Conservation (phyloP, 2,329 filamentous ascomycete species). For the Fusarium sp. region DNA sequence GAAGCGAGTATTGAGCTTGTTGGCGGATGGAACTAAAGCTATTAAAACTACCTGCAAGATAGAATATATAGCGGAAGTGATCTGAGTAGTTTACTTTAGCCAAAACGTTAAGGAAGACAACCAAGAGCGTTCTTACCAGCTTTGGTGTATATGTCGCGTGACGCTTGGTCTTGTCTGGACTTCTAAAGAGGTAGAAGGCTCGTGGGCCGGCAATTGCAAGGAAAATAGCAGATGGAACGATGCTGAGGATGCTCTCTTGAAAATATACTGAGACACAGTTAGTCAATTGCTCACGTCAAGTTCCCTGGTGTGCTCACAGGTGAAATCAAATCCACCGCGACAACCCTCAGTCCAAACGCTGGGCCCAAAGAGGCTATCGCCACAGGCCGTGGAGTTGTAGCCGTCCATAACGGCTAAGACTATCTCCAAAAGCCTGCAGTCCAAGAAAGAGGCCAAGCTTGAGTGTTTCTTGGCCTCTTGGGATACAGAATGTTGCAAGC, state of each 20-base stretch:
- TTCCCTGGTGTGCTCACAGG: slow-evolving; percentile 27
- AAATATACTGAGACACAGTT: slow-evolving; percentile 40
- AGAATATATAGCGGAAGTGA: slow-evolving; percentile 37
- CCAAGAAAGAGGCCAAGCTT: neutral
- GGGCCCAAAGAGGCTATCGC: slow-evolving; percentile 45
- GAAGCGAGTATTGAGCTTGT: slow-evolving; percentile 41
- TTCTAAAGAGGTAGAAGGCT: slow-evolving; percentile 37
- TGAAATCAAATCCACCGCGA: slow-evolving; percentile 47
- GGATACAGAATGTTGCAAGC: neutral
- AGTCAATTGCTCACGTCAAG: neutral
- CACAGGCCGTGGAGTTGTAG: slow-evolving; percentile 42
- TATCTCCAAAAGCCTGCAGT: neutral
- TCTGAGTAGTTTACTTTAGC: slow-evolving; percentile 9
- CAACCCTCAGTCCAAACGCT: slow-evolving; percentile 43
- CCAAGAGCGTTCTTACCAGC: slow-evolving; percentile 21
- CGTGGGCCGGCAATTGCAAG: slow-evolving; percentile 37
- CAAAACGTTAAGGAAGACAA: neutral
- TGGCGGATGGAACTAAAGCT: slow-evolving; percentile 38
- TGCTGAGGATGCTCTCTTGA: slow-evolving; percentile 44
- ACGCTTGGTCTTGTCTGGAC: slow-evolving; percentile 38
- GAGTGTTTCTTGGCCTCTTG: neutral
- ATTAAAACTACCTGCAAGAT: slow-evolving; percentile 42
- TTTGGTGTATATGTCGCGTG: slow-evolving; percentile 43
- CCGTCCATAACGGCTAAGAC: slow-evolving; percentile 15
- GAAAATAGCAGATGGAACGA: slow-evolving; percentile 40